Base-by-base conservation (phyloP, 2,329 filamentous ascomycete genomes). In the Monilinia fructigena region DNA sequence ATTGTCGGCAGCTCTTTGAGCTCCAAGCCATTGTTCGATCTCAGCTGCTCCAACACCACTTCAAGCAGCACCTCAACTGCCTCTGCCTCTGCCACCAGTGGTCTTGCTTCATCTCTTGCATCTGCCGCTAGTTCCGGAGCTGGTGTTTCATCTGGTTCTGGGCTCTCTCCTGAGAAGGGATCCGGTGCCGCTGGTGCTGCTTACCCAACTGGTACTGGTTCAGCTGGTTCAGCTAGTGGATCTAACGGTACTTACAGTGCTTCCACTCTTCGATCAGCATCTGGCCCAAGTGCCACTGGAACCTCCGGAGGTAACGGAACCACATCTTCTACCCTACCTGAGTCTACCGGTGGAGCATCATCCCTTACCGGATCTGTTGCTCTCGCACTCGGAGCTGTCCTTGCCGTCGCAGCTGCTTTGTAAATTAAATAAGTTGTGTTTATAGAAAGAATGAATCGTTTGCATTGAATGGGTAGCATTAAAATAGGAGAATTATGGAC, bases 1-100 rank as follows among this genome's bases (percentile, higher is more conserved):
- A n/a, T n/a, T n/a, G n/a, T 91, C 38, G 85, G 86, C 69, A 79
- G 79, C 64, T 76, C 79, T 55, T 76, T 88, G 70, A 72, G 78
- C 72, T 83, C 79, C 66, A 84, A 79, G 56, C 86, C 88, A 31
- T 78, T 89, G 45, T 90, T 83, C 75, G 85, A 90, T 74, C 83
- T 90, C 64, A 84, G 83, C 55, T 91, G 87, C 80, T 76, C 77
- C 65, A 75, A 79, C 66, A 74, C 67, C 23, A 66, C 55, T 3
- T 67, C 67, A 23, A 70, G 63, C 59, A 68, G 35, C 58, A 66
- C 64, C 38, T 61, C 69, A 40, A 61, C 69, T n/a, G 65, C 72
- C 7, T 68, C 66, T 53, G 54, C 66, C 52, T 38, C 66, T 54
- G 28, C 66, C 18, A 59, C 69, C 35, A 53, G 50, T n/a, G 67